Evolutionary conservation across 139 green algal species (phyloP), one percentile per base, ranked within the genome.

Genomic region (Asterochloris sp.): DNA sequence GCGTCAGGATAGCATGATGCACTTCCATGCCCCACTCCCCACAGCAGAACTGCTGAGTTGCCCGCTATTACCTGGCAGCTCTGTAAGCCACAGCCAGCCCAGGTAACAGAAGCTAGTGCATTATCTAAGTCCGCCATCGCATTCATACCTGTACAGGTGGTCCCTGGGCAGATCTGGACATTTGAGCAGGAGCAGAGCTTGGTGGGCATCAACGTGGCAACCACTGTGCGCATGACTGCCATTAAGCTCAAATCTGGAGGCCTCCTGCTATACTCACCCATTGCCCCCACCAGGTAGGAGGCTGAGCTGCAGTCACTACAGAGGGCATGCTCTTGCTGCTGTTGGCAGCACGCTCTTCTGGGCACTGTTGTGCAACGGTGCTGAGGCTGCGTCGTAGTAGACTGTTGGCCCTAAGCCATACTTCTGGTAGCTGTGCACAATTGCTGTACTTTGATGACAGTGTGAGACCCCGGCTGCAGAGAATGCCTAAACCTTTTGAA

Each of bases 101-200:
- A 71, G 17, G 1, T 8, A 26, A 71, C 66, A 24, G 19, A 71
- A 71, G 19, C 17, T 24, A 10, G 19, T 12, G 66, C 17, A 71
- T 2, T 8, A 71, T 26, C 21, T 13, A 71, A 26, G 4, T 21
- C 66, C 1, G 17, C 19, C 17, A 71, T 21, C 21, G 8, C 66
- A 71, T 29, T 24, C 13, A 8, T 6, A 21, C 54, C 67, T 12
- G 8, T 78, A 12, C 75, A 85, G 82, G 82, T 82, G 61, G 82
- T 78, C 60, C 67, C n/a, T 2, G 82, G 76, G 68, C 79, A 26
- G 11, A 85, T 85, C n/a, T 98, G 95, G 95, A 89, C 85, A 0
- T 98, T 98, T 86, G 95, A 98, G 81, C 95, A 98, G 89, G 93
- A 93, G 14, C 92, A 95, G 78, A 79, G 83, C 9, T 83, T 96